Percentiles rank a stretch among this genome's conserved stretches.
These are phyloP conservation scores for Solanum boliviense DNA, from an alignment of 257 asterid species.

Conservation along the genomic window DNA sequence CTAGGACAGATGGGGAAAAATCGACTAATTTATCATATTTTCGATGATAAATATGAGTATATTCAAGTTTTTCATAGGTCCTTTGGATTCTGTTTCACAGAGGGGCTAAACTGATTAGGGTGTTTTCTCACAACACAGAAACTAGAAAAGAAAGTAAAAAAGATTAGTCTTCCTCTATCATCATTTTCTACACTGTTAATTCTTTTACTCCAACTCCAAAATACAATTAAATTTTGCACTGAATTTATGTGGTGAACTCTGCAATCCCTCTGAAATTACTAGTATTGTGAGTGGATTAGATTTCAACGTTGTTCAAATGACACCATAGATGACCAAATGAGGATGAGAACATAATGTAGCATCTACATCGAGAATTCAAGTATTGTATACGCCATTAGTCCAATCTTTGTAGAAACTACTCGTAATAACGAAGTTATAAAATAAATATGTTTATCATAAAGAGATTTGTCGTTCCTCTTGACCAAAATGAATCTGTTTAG, in stretches of 20 bases:
- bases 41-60: background rate
- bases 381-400: no score
- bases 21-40: background rate
- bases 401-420: no score
- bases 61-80: background rate
- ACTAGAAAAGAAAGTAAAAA: background rate
- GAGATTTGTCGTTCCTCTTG: background rate
- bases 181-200: background rate
- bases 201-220: background rate
- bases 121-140: background rate
- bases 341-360: background rate
- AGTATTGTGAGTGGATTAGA: background rate
- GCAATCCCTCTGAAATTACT: background rate
- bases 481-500: background rate
- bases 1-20: accelerated
- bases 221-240: background rate
- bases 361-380: no score
- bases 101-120: background rate
- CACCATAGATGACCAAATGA: background rate
- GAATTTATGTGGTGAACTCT: background rate
- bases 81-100: background rate
- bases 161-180: background rate
- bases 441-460: background rate
- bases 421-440: no score
- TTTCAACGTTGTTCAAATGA: background rate